phyloP scores from a whole-genome alignment of 2,329 filamentous ascomycete genomes.

The Albifimbria verrucaria region DNA sequence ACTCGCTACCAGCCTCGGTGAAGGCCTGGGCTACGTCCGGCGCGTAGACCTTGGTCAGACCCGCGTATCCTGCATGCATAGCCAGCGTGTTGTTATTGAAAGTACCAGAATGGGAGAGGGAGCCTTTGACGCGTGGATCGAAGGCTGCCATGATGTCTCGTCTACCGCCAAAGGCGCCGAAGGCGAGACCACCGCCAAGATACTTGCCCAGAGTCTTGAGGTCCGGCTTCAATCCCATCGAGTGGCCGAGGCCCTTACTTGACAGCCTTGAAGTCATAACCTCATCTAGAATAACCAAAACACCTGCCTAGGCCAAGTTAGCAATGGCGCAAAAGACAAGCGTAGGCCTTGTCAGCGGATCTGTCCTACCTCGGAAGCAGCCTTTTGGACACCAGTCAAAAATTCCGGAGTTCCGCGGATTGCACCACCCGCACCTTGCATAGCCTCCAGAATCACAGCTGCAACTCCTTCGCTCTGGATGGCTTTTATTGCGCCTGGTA shows the following conservation, averaged over 20 bases:
- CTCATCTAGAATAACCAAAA: slow-evolving; percentile 66
- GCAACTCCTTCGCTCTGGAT: slow-evolving; percentile 49
- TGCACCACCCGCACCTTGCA: slow-evolving; percentile 63
- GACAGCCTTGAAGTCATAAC: slow-evolving; percentile 64
- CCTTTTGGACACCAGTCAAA: slow-evolving; percentile 44
- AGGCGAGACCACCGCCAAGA: slow-evolving; percentile 62
- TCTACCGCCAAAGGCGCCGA: slow-evolving; percentile 64
- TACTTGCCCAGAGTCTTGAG: slow-evolving; percentile 65
- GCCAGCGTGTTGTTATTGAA: slow-evolving; percentile 66
- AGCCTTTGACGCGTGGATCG: slow-evolving; percentile 40
- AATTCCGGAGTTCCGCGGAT: slow-evolving; percentile 50
- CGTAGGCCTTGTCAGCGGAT: not conserved
- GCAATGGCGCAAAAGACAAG: not conserved
- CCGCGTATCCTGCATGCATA: slow-evolving; percentile 52
- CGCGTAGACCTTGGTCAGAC: slow-evolving; percentile 32
- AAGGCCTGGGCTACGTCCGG: slow-evolving; percentile 26
- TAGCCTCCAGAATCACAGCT: slow-evolving; percentile 62
- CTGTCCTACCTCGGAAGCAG: slow-evolving; percentile 33
- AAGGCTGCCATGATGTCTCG: slow-evolving; percentile 56
- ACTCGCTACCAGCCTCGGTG: slow-evolving; percentile 25
- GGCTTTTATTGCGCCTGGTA: slow-evolving; percentile 38
- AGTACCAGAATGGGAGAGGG: slow-evolving; percentile 56
- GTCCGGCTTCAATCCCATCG: slow-evolving; percentile 50
- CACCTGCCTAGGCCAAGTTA: slow-evolving; percentile 33
- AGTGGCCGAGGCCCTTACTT: slow-evolving; percentile 43